These are phyloP conservation scores for Lactarius hengduanensis DNA, from an alignment of 768 basidiomycete genomes.

Conservation along the genomic window DNA sequence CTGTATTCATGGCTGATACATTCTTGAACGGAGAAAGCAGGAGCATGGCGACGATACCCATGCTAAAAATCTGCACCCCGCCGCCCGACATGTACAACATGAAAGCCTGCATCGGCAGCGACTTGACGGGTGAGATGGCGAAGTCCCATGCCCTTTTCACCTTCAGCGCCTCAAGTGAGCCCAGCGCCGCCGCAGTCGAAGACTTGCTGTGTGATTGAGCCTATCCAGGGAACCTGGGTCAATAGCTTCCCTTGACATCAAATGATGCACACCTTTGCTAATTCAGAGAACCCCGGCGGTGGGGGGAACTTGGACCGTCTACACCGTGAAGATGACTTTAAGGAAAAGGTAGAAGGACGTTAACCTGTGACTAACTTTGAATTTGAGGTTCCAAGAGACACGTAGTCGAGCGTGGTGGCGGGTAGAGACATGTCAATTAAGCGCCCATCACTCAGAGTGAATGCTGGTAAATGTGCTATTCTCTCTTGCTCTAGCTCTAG, in stretches of 20 bases:
- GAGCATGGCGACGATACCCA: constrained; percentile 94
- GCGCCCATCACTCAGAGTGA: background rate
- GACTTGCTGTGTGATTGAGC: constrained; percentile 42
- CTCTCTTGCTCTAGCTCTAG: background rate
- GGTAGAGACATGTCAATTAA: constrained; percentile 11
- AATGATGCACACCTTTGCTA: constrained; percentile 20
- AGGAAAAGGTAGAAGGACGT: background rate
- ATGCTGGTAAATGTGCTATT: background rate
- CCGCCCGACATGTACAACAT: constrained; percentile 99
- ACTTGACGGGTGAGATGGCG: constrained; percentile 81
- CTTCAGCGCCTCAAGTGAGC: constrained; percentile 65
- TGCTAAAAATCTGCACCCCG: constrained; percentile 94
- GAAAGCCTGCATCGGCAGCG: constrained; percentile 94
- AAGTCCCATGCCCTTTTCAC: constrained; percentile 84
- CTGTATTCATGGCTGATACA: constrained; percentile 69
- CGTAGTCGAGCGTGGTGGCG: constrained; percentile 12
- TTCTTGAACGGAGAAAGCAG: constrained; percentile 85
- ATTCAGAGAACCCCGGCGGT: constrained; percentile 21
- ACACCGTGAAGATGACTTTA: background rate
- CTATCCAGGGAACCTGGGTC: constrained; percentile 35
- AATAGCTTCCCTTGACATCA: background rate
- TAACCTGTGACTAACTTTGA: constrained; percentile 11
- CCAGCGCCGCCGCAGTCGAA: constrained; percentile 38
- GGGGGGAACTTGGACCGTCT: constrained; percentile 18
- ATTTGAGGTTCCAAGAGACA: constrained; percentile 15